Evolutionary conservation across 148 eudicot genomes (phyloP).

Genomic region (Camellia lanceoleosa): DNA sequence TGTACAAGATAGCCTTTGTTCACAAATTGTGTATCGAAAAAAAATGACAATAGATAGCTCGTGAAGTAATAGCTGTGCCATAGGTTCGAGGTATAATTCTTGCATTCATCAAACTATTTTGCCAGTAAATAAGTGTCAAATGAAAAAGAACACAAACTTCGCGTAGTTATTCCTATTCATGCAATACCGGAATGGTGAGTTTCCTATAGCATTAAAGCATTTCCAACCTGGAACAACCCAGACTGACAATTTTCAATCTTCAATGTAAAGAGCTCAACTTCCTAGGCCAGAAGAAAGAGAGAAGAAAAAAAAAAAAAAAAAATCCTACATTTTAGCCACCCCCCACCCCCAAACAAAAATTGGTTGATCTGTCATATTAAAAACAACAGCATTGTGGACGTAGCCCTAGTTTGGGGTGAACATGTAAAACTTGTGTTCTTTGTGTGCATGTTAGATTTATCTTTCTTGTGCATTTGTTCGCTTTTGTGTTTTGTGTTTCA

Average conservation of each 20-base stretch:
- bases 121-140: background rate
- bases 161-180: background rate
- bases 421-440: too few relatives aligned
- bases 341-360: too few relatives aligned
- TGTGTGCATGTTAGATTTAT: too few relatives aligned
- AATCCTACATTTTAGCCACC: too few relatives aligned
- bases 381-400: too few relatives aligned
- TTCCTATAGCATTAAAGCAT: too few relatives aligned
- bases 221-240: background rate
- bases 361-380: too few relatives aligned
- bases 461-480: too few relatives aligned
- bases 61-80: background rate
- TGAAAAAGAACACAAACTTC: background rate
- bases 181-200: background rate
- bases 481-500: too few relatives aligned
- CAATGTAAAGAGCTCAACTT: too few relatives aligned
- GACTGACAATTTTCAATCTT: too few relatives aligned
- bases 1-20: background rate
- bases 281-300: background rate
- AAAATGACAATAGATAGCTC: background rate
- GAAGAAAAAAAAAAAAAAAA: conserved; percentile 21
- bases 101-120: background rate
- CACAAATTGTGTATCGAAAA: background rate
- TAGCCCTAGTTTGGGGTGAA: too few relatives aligned
- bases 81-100: background rate